Evolutionary conservation across 2,329 filamentous ascomycete genomes (phyloP), one percentile per base, ranked within the genome.

Genomic region (Verticillium klebahnii): DNA sequence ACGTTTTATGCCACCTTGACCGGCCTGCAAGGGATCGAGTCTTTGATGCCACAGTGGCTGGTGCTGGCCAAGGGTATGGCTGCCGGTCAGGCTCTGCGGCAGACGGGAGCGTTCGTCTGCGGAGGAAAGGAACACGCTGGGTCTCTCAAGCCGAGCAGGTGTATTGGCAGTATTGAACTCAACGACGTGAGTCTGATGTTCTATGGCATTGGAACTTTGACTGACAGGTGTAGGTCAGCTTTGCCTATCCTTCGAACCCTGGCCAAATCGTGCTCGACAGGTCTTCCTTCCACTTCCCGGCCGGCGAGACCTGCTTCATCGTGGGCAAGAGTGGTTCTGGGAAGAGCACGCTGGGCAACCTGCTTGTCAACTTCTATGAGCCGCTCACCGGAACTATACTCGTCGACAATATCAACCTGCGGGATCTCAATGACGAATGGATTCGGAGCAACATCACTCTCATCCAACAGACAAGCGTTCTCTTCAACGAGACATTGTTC

Each of bases 291-390:
- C 84, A 81, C 66, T 94, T 98, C 62, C 84, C 87, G 0, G 81
- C 89, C 0, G 89, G 90, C 0, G 81, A 90, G 64, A 86, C 89
- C 3, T 92, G 88, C 0, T 97, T 95, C 69, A 80, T 98, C 2
- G 85, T 97, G 58, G 95, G 94, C 0, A 85, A 83, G 68, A 97
- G 92, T 69, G 95, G 95, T 0, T 97, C 92, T 2, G 94, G 94
- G 0, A 98, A 98, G 73, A 97, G 92, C 67, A 98, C 94, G 0
- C 71, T 98, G 1, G 88, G 89, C 1, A 92, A 92, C 70, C 80
- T 98, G 0, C 80, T 98, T 0, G 81, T 93, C 58, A 85, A 88
- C 14, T 90, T 96, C 67, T 97, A 97, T 70, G 78, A 85, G 7
- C 85, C 91, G 0, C 73, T 77, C 0, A 77, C 77, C 0, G 94